Percentiles rank a stretch among this genome's conserved stretches.
Conservation (phyloP, 2,329 filamentous ascomycete species). For the Stemphylium beticola region DNA sequence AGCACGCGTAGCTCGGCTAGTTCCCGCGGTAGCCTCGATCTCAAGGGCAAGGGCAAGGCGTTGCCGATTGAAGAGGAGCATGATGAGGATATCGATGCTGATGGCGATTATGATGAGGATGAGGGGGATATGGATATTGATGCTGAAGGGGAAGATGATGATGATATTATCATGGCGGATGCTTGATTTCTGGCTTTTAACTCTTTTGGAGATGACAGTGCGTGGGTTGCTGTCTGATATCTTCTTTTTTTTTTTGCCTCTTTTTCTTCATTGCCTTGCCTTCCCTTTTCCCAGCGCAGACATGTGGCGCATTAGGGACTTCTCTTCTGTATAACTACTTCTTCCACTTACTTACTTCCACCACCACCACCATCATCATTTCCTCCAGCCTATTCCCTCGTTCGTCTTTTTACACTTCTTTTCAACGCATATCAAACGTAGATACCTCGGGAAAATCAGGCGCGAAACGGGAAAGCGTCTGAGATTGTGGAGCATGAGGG, state of each 20-base stretch:
- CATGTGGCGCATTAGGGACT: too few species aligned
- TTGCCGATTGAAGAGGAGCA: constrained; percentile 39
- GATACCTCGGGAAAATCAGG: too few species aligned
- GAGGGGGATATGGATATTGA: constrained; percentile 17
- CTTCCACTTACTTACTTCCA: too few species aligned
- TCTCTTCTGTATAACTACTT: too few species aligned
- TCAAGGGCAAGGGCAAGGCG: constrained; percentile 37
- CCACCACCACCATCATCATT: too few species aligned
- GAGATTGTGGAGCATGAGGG: too few species aligned
- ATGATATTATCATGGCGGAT: constrained; percentile 30
- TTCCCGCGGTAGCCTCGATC: constrained; percentile 33
- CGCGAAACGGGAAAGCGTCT: too few species aligned
- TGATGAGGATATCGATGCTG: constrained; percentile 35
- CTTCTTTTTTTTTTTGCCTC: background rate
- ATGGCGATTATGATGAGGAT: constrained; percentile 16
- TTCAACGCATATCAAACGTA: too few species aligned
- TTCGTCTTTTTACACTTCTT: too few species aligned
- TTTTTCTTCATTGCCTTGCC: background rate
- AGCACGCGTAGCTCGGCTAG: constrained; percentile 41
- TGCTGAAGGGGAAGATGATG: constrained; percentile 34
- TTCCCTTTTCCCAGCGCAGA: too few species aligned
- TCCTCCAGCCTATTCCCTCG: too few species aligned
- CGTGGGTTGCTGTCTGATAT: too few species aligned
- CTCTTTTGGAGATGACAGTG: background rate
- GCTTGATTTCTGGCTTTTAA: background rate